These are phyloP conservation scores for Nannochloris sp. DNA, from an alignment of 139 green algal genomes.

Conservation along the genomic window DNA sequence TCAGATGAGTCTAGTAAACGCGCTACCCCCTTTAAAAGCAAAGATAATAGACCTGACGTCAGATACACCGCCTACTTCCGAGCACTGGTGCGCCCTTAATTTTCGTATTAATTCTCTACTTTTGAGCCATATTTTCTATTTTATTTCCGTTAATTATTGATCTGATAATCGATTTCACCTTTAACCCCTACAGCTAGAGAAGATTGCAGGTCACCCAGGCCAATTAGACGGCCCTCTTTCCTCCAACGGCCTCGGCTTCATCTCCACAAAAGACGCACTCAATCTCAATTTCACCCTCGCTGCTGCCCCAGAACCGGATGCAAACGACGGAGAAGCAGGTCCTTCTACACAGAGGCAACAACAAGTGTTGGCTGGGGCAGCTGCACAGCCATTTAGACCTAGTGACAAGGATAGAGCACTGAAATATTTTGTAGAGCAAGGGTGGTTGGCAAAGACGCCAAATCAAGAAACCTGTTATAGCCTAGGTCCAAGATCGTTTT, in stretches of 20 bases:
- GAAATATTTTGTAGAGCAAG: neutral
- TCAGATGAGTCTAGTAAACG: slow-evolving; percentile 15
- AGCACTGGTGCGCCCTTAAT: neutral
- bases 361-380: neutral
- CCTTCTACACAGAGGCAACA: neutral
- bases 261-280: neutral
- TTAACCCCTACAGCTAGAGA: neutral
- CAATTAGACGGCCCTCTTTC: too few relatives aligned
- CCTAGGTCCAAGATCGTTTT: neutral
- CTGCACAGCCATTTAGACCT: neutral
- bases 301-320: too few relatives aligned
- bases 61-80: slow-evolving; percentile 10
- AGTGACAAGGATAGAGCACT: neutral
- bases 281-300: neutral
- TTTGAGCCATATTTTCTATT: neutral
- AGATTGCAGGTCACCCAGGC: neutral
- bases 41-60: slow-evolving; percentile 12
- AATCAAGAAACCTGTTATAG: neutral
- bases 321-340: too few relatives aligned
- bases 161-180: neutral
- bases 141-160: neutral
- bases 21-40: neutral
- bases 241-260: neutral
- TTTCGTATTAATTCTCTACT: neutral
- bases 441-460: slow-evolving; percentile 1